These are phyloP conservation scores for Isatis lusitanica DNA, from an alignment of 441 rosid species.

Conservation along the genomic window DNA sequence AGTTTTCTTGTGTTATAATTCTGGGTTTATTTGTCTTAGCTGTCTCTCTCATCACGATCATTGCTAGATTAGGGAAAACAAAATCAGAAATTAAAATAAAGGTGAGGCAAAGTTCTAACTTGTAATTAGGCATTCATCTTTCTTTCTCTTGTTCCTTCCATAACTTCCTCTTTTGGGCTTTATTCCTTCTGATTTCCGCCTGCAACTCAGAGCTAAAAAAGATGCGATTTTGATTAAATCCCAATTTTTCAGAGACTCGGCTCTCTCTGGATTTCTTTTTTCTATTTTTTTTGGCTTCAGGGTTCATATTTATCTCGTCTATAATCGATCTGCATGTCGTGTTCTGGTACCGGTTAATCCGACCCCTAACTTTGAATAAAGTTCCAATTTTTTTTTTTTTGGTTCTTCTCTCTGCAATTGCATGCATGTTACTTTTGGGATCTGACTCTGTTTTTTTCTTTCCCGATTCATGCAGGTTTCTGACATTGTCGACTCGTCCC, in stretches of 20 bases:
- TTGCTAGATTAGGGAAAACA: slow-evolving; percentile 5
- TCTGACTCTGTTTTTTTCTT: background rate
- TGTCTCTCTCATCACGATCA: slow-evolving; percentile 21
- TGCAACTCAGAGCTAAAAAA: slow-evolving; percentile 22
- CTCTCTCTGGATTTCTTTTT: background rate
- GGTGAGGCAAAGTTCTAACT: background rate
- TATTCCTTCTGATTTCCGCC: slow-evolving; percentile 19
- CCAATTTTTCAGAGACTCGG: slow-evolving; percentile 13
- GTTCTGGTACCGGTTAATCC: background rate
- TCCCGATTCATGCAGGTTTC: slow-evolving; percentile 28
- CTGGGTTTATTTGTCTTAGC: slow-evolving; percentile 1
- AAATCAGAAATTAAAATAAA: slow-evolving; percentile 8
- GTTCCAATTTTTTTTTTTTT: background rate
- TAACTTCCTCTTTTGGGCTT: slow-evolving; percentile 9
- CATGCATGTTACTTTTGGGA: slow-evolving; percentile 18
- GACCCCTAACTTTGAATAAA: slow-evolving; percentile 2
- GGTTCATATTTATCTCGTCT: slow-evolving; percentile 1
- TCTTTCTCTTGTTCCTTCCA: background rate
- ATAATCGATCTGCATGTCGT: slow-evolving; percentile 25
- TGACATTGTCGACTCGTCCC: background rate
- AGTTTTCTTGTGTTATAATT: background rate
- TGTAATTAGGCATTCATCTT: background rate
- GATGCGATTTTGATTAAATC: slow-evolving; percentile 15
- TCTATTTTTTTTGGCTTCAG: background rate
- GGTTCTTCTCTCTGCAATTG: slow-evolving; percentile 18